These are phyloP conservation scores for Epichloe sp. DNA, from an alignment of 2,329 filamentous ascomycete genomes.

Conservation along the genomic window DNA sequence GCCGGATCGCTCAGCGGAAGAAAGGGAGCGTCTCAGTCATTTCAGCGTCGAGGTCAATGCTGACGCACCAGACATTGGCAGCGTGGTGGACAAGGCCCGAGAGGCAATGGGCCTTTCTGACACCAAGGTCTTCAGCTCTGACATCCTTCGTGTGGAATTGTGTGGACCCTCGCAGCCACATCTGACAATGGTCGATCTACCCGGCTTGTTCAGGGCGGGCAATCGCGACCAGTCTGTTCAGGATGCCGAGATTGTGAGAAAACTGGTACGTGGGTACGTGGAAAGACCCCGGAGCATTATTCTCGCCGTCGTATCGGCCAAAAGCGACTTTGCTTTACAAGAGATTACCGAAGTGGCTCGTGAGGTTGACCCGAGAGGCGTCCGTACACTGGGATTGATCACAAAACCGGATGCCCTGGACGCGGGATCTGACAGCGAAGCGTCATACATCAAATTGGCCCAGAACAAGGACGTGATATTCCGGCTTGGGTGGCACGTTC, in stretches of 20 bases:
- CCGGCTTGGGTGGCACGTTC: slow-evolving; percentile 38
- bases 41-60: slow-evolving; percentile 4
- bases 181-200: slow-evolving; percentile 46
- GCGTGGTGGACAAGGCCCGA: slow-evolving; percentile 5
- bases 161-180: slow-evolving; percentile 33
- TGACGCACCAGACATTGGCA: slow-evolving; percentile 3
- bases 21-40: slow-evolving; percentile 9
- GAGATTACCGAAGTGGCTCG: slow-evolving; percentile 18
- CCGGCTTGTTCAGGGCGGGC: slow-evolving; percentile 37
- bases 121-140: slow-evolving; percentile 24
- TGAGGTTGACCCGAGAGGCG: slow-evolving; percentile 8
- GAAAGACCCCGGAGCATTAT: slow-evolving; percentile 42
- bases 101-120: slow-evolving; percentile 8
- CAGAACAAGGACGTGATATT: slow-evolving; percentile 33
- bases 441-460: slow-evolving; percentile 26
- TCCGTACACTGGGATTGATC: slow-evolving; percentile 40
- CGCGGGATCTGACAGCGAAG: slow-evolving; percentile 25
- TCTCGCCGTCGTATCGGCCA: slow-evolving; percentile 42
- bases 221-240: slow-evolving; percentile 26
- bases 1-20: slow-evolving; percentile 12
- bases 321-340: slow-evolving; percentile 44
- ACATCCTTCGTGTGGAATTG: slow-evolving; percentile 35
- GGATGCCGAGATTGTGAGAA: slow-evolving; percentile 8
- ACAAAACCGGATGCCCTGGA: slow-evolving; percentile 37
- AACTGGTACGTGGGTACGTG: slow-evolving; percentile 43